Evolutionary conservation across 208 protist species (phyloP), one percentile per base, ranked within the genome.

Genomic region (Herpetomonas samuelpessoai): DNA sequence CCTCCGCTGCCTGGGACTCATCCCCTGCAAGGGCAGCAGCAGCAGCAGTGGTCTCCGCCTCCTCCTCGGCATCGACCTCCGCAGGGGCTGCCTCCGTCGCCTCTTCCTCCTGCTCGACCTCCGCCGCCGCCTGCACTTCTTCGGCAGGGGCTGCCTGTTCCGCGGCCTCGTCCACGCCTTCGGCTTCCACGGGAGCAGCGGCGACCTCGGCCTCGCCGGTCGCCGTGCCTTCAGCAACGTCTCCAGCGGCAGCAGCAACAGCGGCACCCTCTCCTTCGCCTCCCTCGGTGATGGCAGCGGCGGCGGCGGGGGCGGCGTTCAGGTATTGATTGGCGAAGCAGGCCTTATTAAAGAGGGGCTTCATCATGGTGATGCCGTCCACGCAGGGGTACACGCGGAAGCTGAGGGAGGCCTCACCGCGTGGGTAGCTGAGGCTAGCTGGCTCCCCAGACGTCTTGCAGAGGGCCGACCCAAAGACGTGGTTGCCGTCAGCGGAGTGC

Each of bases 331-430:
- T 50, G n/a, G 27, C 49, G 38, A 56, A 47, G 30, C 19, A 39
- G 24, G 21, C 6, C 26, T 53, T 50, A 49, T 65, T 65, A 31
- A 46, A 65, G 3, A 65, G 50, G 50, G 31, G 60, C 27, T 31
- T 24, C 21, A 39, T 57, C 44, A 48, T 21, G 18, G 50, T 25
- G 49, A 47, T 29, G 31, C 60, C 60, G 24, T 65, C 30, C 30
- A 58, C 31, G 50, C 21, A 31, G 22, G 38, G 35, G 31, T 51
- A 64, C 9, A 68, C 38, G 45, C 51, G 64, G 62, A 74, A 81
- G 56, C 22, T 54, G 22, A 76, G 27, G 29, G 52, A 30, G 38
- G 57, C 74, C 25, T 68, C 53, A n/a, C 69, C 74, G 27, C 65
- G 60, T 35, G 69, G 74, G 19, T 52, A 65, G 28, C 30, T 64